Evolutionary conservation across 331 rosid species (phyloP).

Genomic region (Quercus phellos): DNA sequence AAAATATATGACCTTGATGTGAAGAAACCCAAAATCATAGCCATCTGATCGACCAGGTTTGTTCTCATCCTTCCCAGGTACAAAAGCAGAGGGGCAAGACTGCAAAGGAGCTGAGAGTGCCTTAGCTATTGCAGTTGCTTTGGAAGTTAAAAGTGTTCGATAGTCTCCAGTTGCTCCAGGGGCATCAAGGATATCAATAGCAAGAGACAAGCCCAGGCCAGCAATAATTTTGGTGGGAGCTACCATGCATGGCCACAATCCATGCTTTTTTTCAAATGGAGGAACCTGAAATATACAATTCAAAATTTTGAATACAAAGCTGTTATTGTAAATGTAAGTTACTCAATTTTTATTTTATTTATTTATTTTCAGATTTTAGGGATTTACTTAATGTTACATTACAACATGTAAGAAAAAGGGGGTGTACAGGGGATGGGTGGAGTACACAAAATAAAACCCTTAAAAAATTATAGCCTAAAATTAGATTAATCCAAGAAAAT

Average conservation of each 20-base stretch:
- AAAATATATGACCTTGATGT: conserved; percentile 59
- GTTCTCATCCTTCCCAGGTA: conserved; percentile 84
- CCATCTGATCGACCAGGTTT: conserved; percentile 79
- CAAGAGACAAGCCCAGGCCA: conserved; percentile 89
- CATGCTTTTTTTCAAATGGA: conserved; percentile 69
- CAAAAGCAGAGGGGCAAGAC: conserved; percentile 65
- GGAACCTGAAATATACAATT: conserved; percentile 58
- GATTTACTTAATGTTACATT: background rate
- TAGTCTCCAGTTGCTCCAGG: conserved; percentile 98
- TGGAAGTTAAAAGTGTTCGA: conserved; percentile 78
- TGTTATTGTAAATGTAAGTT: background rate
- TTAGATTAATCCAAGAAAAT: background rate
- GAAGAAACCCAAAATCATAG: conserved; percentile 96
- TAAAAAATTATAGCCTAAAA: background rate
- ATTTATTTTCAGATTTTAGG: background rate
- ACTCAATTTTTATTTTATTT: background rate
- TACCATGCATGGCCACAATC: conserved; percentile 85
- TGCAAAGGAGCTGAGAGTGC: conserved; percentile 84
- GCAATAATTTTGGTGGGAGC: conserved; percentile 98
- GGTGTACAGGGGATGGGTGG: too few species aligned
- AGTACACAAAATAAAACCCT: background rate
- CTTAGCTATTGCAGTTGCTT: conserved; percentile 78
- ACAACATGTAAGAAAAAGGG: background rate
- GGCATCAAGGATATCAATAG: conserved; percentile 92
- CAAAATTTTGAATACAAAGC: background rate